Percentiles rank a stretch among this genome's conserved stretches.
phyloP scores from a whole-genome alignment of 345 rosid species.

The Toxicodendron radicans region DNA sequence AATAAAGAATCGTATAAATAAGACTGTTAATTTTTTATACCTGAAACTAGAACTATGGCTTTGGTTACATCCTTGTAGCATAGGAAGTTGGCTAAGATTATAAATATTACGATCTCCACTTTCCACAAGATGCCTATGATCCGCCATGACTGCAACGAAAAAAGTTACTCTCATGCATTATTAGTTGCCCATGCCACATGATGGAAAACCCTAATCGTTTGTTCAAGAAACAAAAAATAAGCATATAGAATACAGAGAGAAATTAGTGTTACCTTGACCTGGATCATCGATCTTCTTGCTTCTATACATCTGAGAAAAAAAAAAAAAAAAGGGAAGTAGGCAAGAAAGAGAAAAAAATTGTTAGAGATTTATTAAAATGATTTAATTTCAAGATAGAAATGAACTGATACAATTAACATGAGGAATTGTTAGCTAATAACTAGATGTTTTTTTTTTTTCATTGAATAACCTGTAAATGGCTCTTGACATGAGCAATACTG shows the following conservation, averaged over 20 bases:
- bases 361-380: not conserved
- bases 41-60: conserved; percentile 51
- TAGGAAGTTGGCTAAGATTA: conserved; percentile 76
- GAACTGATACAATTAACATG: not conserved
- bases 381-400: not conserved
- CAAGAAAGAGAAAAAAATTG: not conserved
- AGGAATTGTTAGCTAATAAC: not conserved
- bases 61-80: conserved; percentile 56
- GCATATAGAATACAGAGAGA: not conserved
- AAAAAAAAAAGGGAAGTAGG: not conserved
- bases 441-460: no score
- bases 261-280: conserved; percentile 49
- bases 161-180: conserved; percentile 7
- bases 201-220: conserved; percentile 28
- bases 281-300: conserved; percentile 76
- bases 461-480: conserved; percentile 94
- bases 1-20: not conserved
- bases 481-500: conserved; percentile 87
- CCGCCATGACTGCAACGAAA: conserved; percentile 49
- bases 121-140: conserved; percentile 60
- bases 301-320: conserved; percentile 65
- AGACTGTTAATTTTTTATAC: conserved; percentile 25
- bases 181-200: not conserved
- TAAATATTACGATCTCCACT: conserved; percentile 67
- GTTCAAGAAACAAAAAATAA: not conserved